Evolutionary conservation across 2,329 filamentous ascomycete genomes (phyloP).

Genomic region (Herpotrichia juniperi): DNA sequence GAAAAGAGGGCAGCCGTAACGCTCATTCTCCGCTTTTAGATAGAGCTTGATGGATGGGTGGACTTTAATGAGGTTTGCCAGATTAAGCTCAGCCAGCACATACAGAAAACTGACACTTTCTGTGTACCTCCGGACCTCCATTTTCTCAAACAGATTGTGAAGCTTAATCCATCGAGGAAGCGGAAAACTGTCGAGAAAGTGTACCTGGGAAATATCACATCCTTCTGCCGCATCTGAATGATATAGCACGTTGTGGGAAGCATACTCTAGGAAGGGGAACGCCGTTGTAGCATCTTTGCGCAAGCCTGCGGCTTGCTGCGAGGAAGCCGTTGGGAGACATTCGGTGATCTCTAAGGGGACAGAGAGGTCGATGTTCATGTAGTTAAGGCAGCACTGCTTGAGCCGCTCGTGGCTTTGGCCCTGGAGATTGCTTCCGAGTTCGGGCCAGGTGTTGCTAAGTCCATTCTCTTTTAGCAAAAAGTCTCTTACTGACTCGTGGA

Average conservation of each 20-base stretch:
- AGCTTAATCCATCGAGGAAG: slow-evolving; percentile 30
- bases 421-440: no score
- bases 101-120: slow-evolving; percentile 19
- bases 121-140: slow-evolving; percentile 17
- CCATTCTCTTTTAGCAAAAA: slow-evolving; percentile 49
- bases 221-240: slow-evolving; percentile 50
- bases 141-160: slow-evolving; percentile 40
- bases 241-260: slow-evolving; percentile 48
- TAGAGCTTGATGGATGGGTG: slow-evolving; percentile 21
- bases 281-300: slow-evolving; percentile 15
- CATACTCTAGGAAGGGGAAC: slow-evolving; percentile 57
- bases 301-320: slow-evolving; percentile 8
- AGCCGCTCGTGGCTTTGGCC: no score
- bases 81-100: slow-evolving; percentile 21
- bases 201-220: slow-evolving; percentile 17
- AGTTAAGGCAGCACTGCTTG: no score
- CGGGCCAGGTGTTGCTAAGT: slow-evolving; percentile 30
- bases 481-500: slow-evolving; percentile 40
- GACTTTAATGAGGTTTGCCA: slow-evolving; percentile 35
- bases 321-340: slow-evolving; percentile 11
- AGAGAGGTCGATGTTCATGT: slow-evolving; percentile 39
- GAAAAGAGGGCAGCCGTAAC: slow-evolving; percentile 43
- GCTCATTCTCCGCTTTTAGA: slow-evolving; percentile 27
- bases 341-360: slow-evolving; percentile 5
- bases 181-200: slow-evolving; percentile 25